Conservation (phyloP, 345 rosid genomes). For the Linum tenue region DNA sequence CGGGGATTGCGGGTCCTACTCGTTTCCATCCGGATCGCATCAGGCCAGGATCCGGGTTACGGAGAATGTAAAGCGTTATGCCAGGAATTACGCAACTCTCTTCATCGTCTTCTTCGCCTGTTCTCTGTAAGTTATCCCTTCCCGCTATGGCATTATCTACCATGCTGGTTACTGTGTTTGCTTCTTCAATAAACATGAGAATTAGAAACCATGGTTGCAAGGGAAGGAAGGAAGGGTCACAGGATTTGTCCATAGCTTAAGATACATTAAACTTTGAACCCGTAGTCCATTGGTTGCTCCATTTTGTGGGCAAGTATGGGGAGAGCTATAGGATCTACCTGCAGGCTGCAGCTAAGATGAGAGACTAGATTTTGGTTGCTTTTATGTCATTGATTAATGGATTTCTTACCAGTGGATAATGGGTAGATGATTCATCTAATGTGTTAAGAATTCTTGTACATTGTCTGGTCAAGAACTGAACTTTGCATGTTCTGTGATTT, state of each 20-base stretch:
- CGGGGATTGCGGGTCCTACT: conserved; percentile 56
- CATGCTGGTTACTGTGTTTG: not conserved
- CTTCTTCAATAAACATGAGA: no score
- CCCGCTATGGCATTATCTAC: conserved; percentile 5
- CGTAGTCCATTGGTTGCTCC: not conserved
- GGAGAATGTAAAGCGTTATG: conserved; percentile 87
- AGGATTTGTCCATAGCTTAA: not conserved
- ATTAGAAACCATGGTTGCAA: no score
- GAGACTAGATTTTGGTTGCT: no score
- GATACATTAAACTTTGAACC: no score
- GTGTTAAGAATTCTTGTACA: no score
- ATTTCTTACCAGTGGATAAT: no score
- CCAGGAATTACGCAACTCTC: conserved; percentile 67
- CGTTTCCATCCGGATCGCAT: conserved; percentile 65
- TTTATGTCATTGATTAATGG: no score
- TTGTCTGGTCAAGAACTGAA: no score
- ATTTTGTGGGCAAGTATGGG: not conserved
- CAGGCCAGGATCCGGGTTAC: conserved; percentile 71
- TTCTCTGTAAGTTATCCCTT: conserved; percentile 49
- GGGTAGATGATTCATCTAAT: no score
- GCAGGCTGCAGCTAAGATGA: no score
- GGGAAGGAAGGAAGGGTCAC: no score
- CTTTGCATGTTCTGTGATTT: conserved; percentile 1
- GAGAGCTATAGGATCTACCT: no score
- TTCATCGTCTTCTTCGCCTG: conserved; percentile 81